Evolutionary conservation across 1,284 basidiomycete genomes (phyloP).

Genomic region (Sanghuangporus weigelae): DNA sequence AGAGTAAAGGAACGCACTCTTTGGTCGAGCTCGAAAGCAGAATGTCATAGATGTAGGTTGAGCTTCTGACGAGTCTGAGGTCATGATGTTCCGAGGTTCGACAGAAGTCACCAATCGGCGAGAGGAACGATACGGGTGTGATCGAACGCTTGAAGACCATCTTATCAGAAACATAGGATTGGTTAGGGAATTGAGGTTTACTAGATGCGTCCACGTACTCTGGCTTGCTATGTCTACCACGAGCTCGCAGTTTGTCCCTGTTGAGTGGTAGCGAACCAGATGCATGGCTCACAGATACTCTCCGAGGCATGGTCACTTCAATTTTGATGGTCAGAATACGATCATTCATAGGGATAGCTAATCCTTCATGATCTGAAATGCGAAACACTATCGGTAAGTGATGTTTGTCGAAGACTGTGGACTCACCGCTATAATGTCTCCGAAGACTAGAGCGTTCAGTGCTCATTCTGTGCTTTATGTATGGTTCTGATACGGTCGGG

Average conservation of each 20-base stretch:
- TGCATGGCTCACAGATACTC: not conserved
- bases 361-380: not conserved
- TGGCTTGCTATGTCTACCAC: not conserved
- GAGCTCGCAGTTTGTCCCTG: not conserved
- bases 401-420: not conserved
- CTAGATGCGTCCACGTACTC: not conserved
- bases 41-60: not conserved
- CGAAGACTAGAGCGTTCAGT: not conserved
- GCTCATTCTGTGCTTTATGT: not conserved
- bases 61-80: not conserved
- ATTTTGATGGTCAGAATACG: constrained; percentile 11
- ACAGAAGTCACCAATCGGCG: not conserved
- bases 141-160: not conserved
- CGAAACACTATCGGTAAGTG: not conserved
- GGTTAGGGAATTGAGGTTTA: not conserved
- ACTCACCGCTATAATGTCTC: not conserved
- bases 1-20: not conserved
- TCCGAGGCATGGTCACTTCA: not conserved
- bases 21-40: constrained; percentile 1
- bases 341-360: not conserved
- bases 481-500: not conserved
- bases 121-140: not conserved
- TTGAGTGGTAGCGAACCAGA: not conserved
- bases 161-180: not conserved
- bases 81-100: not conserved